Percentiles rank a stretch among this genome's conserved stretches.
These are phyloP conservation scores for Solanum phureja DNA, from an alignment of 257 asterid genomes.

Conservation along the genomic window DNA sequence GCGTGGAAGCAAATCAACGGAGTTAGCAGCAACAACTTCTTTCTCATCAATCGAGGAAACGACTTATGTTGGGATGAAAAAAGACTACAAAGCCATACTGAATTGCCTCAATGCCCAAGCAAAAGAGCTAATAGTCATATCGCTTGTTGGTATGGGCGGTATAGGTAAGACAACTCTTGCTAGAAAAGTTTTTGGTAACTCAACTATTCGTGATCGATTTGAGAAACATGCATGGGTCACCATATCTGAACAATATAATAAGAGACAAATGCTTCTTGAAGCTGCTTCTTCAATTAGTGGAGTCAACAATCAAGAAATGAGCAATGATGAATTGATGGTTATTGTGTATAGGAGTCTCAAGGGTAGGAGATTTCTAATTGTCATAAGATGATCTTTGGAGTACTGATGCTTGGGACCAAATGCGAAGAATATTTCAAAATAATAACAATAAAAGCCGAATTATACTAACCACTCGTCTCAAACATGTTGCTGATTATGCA, in stretches of 20 bases:
- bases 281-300: background rate
- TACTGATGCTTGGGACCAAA: background rate
- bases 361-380: conserved; percentile 1
- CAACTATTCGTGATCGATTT: background rate
- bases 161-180: background rate
- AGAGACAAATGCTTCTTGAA: background rate
- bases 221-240: background rate
- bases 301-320: background rate
- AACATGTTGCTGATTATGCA: background rate
- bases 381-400: conserved; percentile 13
- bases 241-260: background rate
- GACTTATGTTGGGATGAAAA: too few relatives aligned
- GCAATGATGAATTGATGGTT: background rate
- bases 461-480: background rate
- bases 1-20: too few relatives aligned
- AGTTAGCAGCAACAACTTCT: too few relatives aligned
- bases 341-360: background rate
- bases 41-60: too few relatives aligned
- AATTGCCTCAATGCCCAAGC: background rate
- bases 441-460: conserved; percentile 4
- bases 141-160: background rate
- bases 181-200: background rate
- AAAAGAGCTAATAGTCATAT: background rate
- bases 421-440: background rate
- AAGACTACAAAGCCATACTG: too few relatives aligned